Evolutionary conservation across 306 rosid species (phyloP), one percentile per base, ranked within the genome.

Genomic region (Senna siamea): DNA sequence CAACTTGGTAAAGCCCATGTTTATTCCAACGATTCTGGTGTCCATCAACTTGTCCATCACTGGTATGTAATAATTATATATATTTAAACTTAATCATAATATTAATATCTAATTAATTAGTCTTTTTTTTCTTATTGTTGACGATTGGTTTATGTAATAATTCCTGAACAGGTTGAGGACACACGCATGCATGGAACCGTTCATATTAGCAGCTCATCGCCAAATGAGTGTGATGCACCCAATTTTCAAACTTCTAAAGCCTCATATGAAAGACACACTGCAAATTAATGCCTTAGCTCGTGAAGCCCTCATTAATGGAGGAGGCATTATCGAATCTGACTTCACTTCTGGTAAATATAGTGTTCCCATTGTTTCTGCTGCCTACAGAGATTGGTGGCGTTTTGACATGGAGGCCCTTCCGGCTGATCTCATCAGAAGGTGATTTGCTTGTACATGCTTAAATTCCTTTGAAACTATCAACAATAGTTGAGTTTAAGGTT

Each of bases 11-110:
- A 83, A 66, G 87, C 84, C 13, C 84, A 83, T 53, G 84, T 79
- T 66, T 79, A 76, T 76, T 79, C 77, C 70, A 83, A 83, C 9
- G 84, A 83, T 4, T 73, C 81, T 0, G 77, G 81, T 23, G 61
- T 76, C 77, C 87, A 83, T 60, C 84, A 66, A 2, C 87, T 83
- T 35, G 86, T 79, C 35, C 81, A 83, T 6, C 86, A 83, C 12
- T 83, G 81, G 84, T 83, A 76, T 30, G 50, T 46, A n/a, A n/a
- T n/a, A n/a, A n/a, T n/a, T n/a, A n/a, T n/a, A n/a, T n/a, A n/a
- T n/a, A n/a, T n/a, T n/a, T n/a, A n/a, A n/a, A n/a, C n/a, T n/a
- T n/a, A n/a, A n/a, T n/a, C n/a, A n/a, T n/a, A n/a, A n/a, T n/a
- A n/a, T n/a, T n/a, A n/a, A n/a, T n/a, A n/a, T n/a, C n/a, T n/a